Conservation (phyloP, 805 yeast genomes). For the Ogataea dorogensis region DNA sequence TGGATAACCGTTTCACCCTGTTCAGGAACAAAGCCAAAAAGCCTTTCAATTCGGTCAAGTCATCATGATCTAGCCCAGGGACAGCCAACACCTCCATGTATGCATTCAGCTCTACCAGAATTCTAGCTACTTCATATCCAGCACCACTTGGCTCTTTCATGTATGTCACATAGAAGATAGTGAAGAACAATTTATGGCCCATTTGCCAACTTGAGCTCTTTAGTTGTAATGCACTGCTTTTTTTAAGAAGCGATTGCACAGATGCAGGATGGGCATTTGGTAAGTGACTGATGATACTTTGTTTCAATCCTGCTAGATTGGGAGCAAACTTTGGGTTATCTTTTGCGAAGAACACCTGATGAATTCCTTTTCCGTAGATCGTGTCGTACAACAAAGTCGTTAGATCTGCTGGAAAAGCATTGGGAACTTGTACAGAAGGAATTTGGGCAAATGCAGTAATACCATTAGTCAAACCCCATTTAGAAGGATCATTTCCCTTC, state of each 20-base stretch:
- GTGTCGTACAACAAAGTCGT: constrained; percentile 11
- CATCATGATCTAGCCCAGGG: constrained; percentile 1
- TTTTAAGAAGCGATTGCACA: constrained; percentile 8
- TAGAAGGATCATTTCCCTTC: constrained; percentile 8
- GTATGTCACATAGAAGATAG: constrained; percentile 10
- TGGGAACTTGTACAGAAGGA: constrained; percentile 9
- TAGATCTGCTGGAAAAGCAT: constrained; percentile 16
- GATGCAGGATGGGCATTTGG: constrained; percentile 3
- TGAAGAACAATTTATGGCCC: constrained; percentile 16
- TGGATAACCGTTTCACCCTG: constrained; percentile 1
- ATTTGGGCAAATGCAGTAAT: constrained; percentile 15
- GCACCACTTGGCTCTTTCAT: background rate
- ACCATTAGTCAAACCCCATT: constrained; percentile 14
- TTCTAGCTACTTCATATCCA: constrained; percentile 4
- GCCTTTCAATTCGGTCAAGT: background rate
- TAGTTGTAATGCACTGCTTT: constrained; percentile 8
- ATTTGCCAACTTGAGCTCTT: constrained; percentile 14
- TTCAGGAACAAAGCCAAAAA: constrained; percentile 7
- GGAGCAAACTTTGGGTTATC: background rate
- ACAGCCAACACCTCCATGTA: constrained; percentile 11
- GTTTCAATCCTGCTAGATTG: constrained; percentile 5
- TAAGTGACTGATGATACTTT: constrained; percentile 5
- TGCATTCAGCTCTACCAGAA: constrained; percentile 16
- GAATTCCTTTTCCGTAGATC: constrained; percentile 17
- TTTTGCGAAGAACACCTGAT: constrained; percentile 9